Percentiles rank a stretch among this genome's conserved stretches.
Conservation (phyloP, 2,329 filamentous ascomycete species). For the Ophiostoma ulmi region DNA sequence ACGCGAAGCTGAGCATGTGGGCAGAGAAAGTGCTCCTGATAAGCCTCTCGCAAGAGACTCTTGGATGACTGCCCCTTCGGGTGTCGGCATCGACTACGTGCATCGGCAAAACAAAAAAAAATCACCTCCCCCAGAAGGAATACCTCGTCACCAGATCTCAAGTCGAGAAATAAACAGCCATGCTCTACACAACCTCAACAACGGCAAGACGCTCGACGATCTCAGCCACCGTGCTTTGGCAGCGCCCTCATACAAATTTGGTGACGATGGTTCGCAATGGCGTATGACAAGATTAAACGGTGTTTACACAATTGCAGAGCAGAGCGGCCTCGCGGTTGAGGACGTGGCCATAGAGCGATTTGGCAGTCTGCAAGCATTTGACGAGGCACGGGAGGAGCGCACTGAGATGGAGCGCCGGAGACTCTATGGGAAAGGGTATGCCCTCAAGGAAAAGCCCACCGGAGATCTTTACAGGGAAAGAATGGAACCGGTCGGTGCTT, state of each 20-base stretch:
- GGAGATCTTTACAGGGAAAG: conserved; percentile 81
- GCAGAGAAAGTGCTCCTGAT: conserved; percentile 28
- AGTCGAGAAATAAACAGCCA: conserved; percentile 71
- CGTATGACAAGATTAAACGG: conserved; percentile 91
- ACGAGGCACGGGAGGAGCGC: conserved; percentile 88
- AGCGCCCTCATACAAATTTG: conserved; percentile 73
- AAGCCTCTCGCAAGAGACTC: conserved; percentile 61
- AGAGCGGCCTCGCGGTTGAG: conserved; percentile 66
- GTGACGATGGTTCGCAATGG: conserved; percentile 87
- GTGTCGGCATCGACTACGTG: conserved; percentile 78
- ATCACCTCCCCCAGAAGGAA: conserved; percentile 47
- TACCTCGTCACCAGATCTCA: conserved; percentile 67
- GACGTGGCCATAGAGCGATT: conserved; percentile 79
- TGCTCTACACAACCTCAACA: conserved; percentile 58
- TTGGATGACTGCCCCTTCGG: conserved; percentile 90
- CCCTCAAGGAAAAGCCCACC: conserved; percentile 77
- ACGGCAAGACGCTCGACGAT: conserved; percentile 49
- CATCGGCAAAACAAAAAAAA: conserved; percentile 56
- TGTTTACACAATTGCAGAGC: conserved; percentile 74
- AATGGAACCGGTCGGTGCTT: conserved; percentile 21
- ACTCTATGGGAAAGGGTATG: conserved; percentile 78
- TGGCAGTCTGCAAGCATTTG: conserved; percentile 76
- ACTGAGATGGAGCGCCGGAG: conserved; percentile 79
- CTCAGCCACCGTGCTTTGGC: conserved; percentile 50
- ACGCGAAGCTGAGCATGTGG: conserved; percentile 24